These are phyloP conservation scores for Globisporangium ultimum DNA, from an alignment of 352 stramenopile genomes.

Conservation along the genomic window DNA sequence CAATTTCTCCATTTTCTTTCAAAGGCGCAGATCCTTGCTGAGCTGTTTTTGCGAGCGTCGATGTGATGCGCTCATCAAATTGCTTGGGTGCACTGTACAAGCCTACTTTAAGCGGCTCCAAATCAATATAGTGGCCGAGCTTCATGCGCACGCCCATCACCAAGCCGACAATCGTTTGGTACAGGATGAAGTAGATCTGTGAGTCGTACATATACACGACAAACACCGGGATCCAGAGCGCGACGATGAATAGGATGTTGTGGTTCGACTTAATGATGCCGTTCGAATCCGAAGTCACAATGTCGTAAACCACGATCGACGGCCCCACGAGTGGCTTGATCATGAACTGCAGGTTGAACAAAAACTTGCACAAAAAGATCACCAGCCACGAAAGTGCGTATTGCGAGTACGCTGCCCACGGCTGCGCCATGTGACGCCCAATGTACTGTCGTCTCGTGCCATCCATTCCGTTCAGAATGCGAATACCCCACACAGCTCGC, in stretches of 20 bases:
- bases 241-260: constrained; percentile 78
- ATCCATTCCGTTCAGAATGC: constrained; percentile 58
- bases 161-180: constrained; percentile 72
- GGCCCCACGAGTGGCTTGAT: constrained; percentile 75
- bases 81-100: constrained; percentile 55
- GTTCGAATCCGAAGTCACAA: constrained; percentile 33
- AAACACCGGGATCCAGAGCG: constrained; percentile 73
- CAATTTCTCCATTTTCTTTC: constrained; percentile 11
- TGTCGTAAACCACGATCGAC: constrained; percentile 71
- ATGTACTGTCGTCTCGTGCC: constrained; percentile 76
- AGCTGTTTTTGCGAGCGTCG: constrained; percentile 35
- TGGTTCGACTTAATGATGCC: constrained; percentile 64
- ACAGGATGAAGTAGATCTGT: constrained; percentile 87
- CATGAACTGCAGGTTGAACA: constrained; percentile 82
- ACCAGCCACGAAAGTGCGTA: constrained; percentile 71
- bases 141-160: constrained; percentile 73
- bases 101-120: constrained; percentile 64
- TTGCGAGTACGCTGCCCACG: constrained; percentile 49
- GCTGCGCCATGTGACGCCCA: constrained; percentile 65
- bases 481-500: constrained; percentile 52
- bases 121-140: constrained; percentile 67
- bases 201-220: constrained; percentile 87
- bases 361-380: constrained; percentile 77
- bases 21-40: constrained; percentile 10
- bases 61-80: constrained; percentile 73